Conservation (phyloP, 192 early-diverging fungal genomes). For the Gamsiella multidivaricata region DNA sequence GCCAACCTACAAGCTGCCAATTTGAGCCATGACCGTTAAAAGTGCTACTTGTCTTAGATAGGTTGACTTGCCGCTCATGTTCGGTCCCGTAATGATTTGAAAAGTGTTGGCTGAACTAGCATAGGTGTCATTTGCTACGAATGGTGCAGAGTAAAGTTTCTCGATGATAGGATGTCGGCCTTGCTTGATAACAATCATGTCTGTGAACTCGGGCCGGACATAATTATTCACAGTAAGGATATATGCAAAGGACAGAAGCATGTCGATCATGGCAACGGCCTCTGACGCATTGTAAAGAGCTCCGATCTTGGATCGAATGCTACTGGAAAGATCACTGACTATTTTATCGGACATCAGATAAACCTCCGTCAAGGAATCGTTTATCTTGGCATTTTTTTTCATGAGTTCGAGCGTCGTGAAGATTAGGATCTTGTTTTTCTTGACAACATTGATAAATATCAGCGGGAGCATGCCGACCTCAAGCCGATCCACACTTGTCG, state of each 20-base stretch:
- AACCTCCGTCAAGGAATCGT: conserved; percentile 85
- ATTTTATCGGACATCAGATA: conserved; percentile 83
- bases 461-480: conserved; percentile 60
- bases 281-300: conserved; percentile 80
- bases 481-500: conserved; percentile 54
- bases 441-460: conserved; percentile 79
- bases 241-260: conserved; percentile 80
- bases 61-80: conserved; percentile 93
- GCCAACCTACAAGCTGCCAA: conserved; percentile 77
- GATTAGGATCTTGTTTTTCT: conserved; percentile 68
- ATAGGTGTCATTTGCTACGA: conserved; percentile 80
- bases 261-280: conserved; percentile 81
- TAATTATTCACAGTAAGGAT: conserved; percentile 68
- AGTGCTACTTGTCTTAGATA: conserved; percentile 86
- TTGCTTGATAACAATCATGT: conserved; percentile 78
- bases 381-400: conserved; percentile 83
- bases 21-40: conserved; percentile 85
- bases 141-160: conserved; percentile 51
- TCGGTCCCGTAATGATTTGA: conserved; percentile 89
- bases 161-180: conserved; percentile 85
- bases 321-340: conserved; percentile 57
- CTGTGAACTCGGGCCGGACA: conserved; percentile 82
- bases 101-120: conserved; percentile 66
- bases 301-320: conserved; percentile 68
- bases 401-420: conserved; percentile 86